Conservation (phyloP, 208 protist species). For the Paratrypanosoma confusum region DNA sequence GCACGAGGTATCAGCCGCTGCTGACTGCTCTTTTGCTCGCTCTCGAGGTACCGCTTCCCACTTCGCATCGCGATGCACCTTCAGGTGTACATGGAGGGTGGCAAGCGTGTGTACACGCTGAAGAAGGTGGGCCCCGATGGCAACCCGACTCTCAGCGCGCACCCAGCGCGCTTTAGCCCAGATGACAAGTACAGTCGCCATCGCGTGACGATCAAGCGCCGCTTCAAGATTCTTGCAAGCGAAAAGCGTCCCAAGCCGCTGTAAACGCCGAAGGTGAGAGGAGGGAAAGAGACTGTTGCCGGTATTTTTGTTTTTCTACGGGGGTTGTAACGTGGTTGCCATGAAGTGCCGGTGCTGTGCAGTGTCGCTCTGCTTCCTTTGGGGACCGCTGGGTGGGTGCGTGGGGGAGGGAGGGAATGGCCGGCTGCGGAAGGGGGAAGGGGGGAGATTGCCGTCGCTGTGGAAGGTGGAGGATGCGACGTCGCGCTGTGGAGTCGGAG, state of each 20-base stretch:
- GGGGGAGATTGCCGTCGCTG: background rate
- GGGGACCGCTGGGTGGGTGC: background rate
- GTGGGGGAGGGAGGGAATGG: background rate
- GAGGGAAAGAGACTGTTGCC: slow-evolving; percentile 1
- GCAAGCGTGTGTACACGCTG: slow-evolving; percentile 87
- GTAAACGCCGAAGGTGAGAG: slow-evolving; percentile 21
- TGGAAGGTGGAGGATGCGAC: too few relatives aligned
- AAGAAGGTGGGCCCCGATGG: slow-evolving; percentile 87
- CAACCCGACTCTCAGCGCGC: slow-evolving; percentile 82
- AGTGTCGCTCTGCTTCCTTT: too few relatives aligned
- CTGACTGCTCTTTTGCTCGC: too few relatives aligned
- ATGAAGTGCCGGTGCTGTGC: too few relatives aligned
- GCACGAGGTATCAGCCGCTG: too few relatives aligned
- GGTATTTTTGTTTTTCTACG: slow-evolving; percentile 1
- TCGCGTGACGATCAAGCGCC: slow-evolving; percentile 86
- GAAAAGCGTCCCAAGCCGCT: slow-evolving; percentile 66
- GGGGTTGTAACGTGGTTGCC: too few relatives aligned
- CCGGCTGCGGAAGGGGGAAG: background rate
- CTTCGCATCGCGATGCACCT: slow-evolving; percentile 40
- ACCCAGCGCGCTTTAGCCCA: slow-evolving; percentile 89
- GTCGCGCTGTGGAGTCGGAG: too few relatives aligned
- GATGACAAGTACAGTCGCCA: slow-evolving; percentile 89
- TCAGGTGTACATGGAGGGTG: slow-evolving; percentile 65
- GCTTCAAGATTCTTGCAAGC: slow-evolving; percentile 76
- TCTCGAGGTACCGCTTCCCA: too few relatives aligned